Base-by-base conservation (phyloP, 2,329 filamentous ascomycete genomes). In the Talaromyces marneffei region DNA sequence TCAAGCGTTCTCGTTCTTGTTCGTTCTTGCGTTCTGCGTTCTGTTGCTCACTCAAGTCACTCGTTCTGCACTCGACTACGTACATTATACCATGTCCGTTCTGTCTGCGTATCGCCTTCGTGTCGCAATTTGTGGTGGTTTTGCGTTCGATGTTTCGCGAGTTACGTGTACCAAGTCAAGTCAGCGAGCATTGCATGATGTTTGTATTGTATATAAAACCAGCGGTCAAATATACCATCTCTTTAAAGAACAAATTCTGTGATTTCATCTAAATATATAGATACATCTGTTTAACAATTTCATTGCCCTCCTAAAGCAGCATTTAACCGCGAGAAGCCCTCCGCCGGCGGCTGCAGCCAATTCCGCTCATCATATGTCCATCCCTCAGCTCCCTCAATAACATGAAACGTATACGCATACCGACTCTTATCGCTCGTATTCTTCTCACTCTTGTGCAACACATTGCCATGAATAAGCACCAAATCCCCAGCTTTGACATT, bases 361-460 rank as follows among this genome's bases (percentile, higher is more conserved):
- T 99, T 99, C 76, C 83, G 82, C 76, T 83, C 83, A 75, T 97
- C 94, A 74, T 97, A 99, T 59, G 78, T 67, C 74, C 75, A 77
- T 12, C 75, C 80, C 46, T 86, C 80, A 20, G 88, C 84, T 0
- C 89, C 90, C 77, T 97, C 94, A 70, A 97, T 97, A 62, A 96
- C 85, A 79, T 99, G 94, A 74, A 97, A 99, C 0, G 94, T 97
- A 76, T 97, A 99, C 59, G 97, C 96, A 72, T 94, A 95, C 66
- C 93, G 83, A 23, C 92, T 92, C 80, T 91, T 93, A 65, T 83
- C 77, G 73, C 92, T 96, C 60, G 85, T 83, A 73, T 99, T 99
- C 81, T 84, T 90, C 83, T 96, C 92, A 73, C 92, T 97, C 85
- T 96, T 96, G 77, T 99, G 94, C 78, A 97, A 74, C 68, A 97